A percentile compares a stretch with the other conserved stretches of the same genome.
Evolutionary conservation across 78 protist genomes (phyloP).

Genomic region (Dictyostelium citrinum): DNA sequence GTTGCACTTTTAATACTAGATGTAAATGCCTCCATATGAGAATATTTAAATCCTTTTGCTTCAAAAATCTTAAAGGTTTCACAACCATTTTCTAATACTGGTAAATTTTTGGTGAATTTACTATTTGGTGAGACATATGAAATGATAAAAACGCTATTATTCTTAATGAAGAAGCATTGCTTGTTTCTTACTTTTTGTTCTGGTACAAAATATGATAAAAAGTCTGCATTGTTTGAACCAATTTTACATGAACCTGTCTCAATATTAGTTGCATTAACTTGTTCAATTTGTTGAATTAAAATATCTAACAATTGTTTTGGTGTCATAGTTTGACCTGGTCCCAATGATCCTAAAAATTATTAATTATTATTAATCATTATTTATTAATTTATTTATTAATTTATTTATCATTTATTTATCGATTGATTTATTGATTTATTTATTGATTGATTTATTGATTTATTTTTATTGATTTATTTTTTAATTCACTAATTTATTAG

Average conservation of each 20-base stretch:
- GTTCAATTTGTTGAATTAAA: conserved; percentile 8
- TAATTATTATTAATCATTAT: too few species aligned
- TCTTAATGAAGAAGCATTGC: background rate
- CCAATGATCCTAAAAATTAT: background rate
- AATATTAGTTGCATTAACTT: background rate
- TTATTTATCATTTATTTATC: too few species aligned
- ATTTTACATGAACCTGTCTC: background rate
- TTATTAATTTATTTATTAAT: too few species aligned
- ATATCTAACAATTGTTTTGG: conserved; percentile 12
- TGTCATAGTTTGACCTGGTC: background rate
- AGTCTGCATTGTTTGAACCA: background rate
- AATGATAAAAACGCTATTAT: background rate
- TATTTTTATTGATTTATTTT: too few species aligned
- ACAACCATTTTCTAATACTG: background rate
- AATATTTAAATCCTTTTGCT: conserved; percentile 21
- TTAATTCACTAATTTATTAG: too few species aligned
- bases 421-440: too few species aligned
- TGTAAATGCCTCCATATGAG: background rate
- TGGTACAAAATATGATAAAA: background rate
- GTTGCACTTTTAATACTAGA: background rate
- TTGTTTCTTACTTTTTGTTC: background rate
- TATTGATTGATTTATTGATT: too few species aligned
- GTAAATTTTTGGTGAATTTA: background rate
- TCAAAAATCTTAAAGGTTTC: background rate
- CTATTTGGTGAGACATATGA: background rate